Percentiles rank a stretch among this genome's conserved stretches.
These are phyloP conservation scores for Myriosclerotinia curreyana DNA, from an alignment of 2,329 filamentous ascomycete species.

Conservation along the genomic window DNA sequence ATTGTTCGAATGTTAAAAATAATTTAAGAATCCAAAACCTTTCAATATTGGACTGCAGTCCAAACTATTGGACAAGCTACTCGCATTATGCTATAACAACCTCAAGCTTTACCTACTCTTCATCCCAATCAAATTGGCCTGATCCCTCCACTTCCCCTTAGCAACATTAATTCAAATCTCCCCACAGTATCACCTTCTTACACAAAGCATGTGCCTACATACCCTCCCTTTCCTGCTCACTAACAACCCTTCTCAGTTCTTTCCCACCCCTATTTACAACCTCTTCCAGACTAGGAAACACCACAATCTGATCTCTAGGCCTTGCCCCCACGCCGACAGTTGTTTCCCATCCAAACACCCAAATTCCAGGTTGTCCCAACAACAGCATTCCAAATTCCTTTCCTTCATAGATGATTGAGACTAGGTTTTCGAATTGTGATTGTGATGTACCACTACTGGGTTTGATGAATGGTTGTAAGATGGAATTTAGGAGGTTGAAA, in stretches of 20 bases:
- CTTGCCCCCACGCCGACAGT: background rate
- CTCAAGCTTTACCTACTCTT: no score
- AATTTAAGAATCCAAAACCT: no score
- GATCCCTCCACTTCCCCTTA: background rate
- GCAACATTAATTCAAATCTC: background rate
- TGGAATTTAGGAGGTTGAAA: background rate
- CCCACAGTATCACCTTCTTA: no score
- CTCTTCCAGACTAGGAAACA: constrained; percentile 16
- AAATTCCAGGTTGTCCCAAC: constrained; percentile 17
- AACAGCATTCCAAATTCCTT: constrained; percentile 15
- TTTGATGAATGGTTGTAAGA: constrained; percentile 1
- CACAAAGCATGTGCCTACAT: background rate
- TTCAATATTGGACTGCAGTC: no score
- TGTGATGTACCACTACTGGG: background rate
- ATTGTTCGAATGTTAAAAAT: no score
- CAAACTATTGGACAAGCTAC: no score
- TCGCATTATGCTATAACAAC: no score
- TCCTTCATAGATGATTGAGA: constrained; percentile 17
- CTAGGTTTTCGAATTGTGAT: constrained; percentile 18
- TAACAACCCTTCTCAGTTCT: constrained; percentile 3
- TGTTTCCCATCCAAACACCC: constrained; percentile 12
- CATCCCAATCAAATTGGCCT: no score
- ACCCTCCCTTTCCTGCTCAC: constrained; percentile 3
- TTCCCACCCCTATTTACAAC: background rate
- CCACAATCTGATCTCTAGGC: background rate